phyloP scores from a whole-genome alignment of 345 rosid species.

The Syzygium aromaticum region DNA sequence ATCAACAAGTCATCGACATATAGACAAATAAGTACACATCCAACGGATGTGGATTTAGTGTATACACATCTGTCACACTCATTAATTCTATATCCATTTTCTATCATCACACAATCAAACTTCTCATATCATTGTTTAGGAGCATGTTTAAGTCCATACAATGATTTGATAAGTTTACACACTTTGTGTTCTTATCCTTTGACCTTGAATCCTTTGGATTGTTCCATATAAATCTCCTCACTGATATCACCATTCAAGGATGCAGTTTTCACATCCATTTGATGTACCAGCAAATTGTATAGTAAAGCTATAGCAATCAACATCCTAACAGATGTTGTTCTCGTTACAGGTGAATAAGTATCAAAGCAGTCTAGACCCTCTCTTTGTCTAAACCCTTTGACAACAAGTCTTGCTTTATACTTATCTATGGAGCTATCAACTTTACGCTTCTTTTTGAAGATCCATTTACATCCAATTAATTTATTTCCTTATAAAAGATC shows the following conservation, averaged over 20 bases:
- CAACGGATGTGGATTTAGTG: not conserved
- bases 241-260: not conserved
- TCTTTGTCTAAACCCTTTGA: not conserved
- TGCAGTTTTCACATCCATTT: not conserved
- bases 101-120: not conserved
- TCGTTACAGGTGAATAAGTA: not conserved
- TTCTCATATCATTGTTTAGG: not conserved
- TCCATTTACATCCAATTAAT: not conserved
- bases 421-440: not conserved
- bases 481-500: not conserved
- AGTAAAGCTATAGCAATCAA: not conserved
- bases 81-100: not conserved
- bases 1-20: not conserved
- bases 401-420: fast-evolving
- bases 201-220: not conserved
- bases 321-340: not conserved
- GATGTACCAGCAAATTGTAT: not conserved
- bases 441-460: not conserved
- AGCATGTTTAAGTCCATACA: not conserved
- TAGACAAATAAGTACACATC: not conserved
- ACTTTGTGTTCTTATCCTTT: not conserved
- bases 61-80: not conserved
- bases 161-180: not conserved
- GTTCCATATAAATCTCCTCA: not conserved
- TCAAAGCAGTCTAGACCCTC: not conserved